Conservation (phyloP, 2,329 filamentous ascomycete genomes). For the Ophiostoma sp. region DNA sequence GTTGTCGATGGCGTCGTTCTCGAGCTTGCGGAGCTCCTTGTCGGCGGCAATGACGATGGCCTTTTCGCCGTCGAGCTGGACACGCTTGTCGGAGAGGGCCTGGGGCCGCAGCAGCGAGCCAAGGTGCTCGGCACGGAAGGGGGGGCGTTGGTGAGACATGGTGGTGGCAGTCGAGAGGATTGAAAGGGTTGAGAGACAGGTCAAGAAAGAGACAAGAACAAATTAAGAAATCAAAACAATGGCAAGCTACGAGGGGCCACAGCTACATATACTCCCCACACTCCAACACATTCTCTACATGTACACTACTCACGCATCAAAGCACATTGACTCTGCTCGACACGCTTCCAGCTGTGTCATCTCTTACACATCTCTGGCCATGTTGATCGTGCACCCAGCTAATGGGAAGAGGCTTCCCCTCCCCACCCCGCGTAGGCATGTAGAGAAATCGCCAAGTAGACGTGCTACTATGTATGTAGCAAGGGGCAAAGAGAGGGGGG, state of each 20-base stretch:
- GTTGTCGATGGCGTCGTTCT: constrained; percentile 54
- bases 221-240: neutral
- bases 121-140: constrained; percentile 71
- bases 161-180: neutral
- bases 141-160: constrained; percentile 36
- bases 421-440: neutral
- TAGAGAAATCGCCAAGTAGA: neutral
- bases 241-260: neutral
- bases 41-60: constrained; percentile 38
- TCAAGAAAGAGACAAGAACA: neutral
- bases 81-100: constrained; percentile 48
- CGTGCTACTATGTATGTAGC: neutral
- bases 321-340: too few species aligned
- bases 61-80: constrained; percentile 36
- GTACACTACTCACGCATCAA: too few species aligned
- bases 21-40: constrained; percentile 45
- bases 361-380: constrained; percentile 4
- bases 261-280: neutral
- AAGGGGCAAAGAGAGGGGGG: neutral
- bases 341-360: neutral
- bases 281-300: too few species aligned
- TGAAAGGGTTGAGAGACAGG: neutral
- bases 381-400: neutral
- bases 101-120: constrained; percentile 68
- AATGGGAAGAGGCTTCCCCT: neutral